Conservation (phyloP, 2,329 filamentous ascomycete genomes). For the Epicoccum nigrum region DNA sequence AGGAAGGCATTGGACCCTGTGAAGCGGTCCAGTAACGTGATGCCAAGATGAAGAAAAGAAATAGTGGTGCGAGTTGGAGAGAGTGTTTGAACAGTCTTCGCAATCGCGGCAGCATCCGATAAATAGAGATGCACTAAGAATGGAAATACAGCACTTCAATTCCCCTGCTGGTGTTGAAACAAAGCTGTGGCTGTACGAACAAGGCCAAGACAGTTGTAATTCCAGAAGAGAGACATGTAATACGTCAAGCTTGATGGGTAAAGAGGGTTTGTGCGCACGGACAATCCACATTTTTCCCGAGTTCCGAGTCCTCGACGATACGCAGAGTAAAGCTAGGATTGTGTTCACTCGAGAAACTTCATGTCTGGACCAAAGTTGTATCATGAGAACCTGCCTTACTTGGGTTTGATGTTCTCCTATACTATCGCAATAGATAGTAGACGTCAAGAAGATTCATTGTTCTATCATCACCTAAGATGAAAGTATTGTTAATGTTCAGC, state of each 20-base stretch:
- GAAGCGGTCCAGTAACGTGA: neutral
- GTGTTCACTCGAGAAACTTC: too few relatives aligned
- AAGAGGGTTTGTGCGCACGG: neutral
- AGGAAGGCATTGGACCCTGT: slow-evolving; percentile 47
- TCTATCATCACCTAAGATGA: neutral
- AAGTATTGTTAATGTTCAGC: neutral
- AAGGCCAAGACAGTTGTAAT: too few relatives aligned
- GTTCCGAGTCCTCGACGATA: too few relatives aligned
- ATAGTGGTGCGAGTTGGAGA: neutral
- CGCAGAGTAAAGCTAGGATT: too few relatives aligned
- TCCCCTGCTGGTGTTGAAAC: too few relatives aligned
- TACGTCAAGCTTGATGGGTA: neutral
- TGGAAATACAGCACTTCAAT: neutral
- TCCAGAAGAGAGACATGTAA: too few relatives aligned
- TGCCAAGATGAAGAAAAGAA: neutral
- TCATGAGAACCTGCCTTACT: too few relatives aligned
- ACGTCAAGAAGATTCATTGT: too few relatives aligned
- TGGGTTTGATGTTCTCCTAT: too few relatives aligned
- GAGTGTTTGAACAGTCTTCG: neutral
- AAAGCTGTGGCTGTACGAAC: too few relatives aligned
- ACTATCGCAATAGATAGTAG: too few relatives aligned
- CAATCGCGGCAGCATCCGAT: slow-evolving; percentile 10
- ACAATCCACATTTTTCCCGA: neutral
- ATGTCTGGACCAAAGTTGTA: too few relatives aligned
- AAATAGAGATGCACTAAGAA: neutral